These are phyloP conservation scores for Gamsiella multidivaricata DNA, from an alignment of 192 early-diverging fungal species.

Conservation along the genomic window DNA sequence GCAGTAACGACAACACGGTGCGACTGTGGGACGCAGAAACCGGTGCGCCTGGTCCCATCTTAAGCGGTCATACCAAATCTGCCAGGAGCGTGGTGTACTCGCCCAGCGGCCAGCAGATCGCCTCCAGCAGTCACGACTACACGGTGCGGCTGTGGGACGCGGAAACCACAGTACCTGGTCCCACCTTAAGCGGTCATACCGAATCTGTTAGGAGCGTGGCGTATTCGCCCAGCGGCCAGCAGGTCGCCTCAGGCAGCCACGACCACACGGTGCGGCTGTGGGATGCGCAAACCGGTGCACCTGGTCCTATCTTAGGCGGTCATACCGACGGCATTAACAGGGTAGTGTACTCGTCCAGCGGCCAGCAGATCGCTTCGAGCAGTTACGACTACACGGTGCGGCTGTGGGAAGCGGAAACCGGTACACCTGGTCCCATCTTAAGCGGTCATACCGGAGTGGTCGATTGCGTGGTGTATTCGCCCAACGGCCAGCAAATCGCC, in stretches of 20 bases:
- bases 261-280: not conserved
- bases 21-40: not conserved
- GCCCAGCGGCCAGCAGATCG: not conserved
- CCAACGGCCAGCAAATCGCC: not conserved
- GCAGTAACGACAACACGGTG: not conserved
- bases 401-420: not conserved
- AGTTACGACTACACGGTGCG: not conserved
- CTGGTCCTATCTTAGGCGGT: not conserved
- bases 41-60: not conserved
- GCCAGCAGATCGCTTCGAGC: not conserved
- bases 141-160: slow-evolving; percentile 1
- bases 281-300: not conserved
- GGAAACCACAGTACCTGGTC: not conserved
- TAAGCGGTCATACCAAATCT: not conserved
- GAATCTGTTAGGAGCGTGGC: not conserved
- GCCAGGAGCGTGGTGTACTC: not conserved
- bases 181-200: not conserved
- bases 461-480: not conserved
- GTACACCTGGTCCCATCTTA: not conserved
- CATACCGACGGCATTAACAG: not conserved
- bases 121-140: not conserved
- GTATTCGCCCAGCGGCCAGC: not conserved
- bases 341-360: not conserved
- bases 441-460: not conserved
- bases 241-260: not conserved